Percentiles rank a stretch among this genome's conserved stretches.
Evolutionary conservation across 2,329 filamentous ascomycete species (phyloP).

Genomic region (Trichoderma atroviride): DNA sequence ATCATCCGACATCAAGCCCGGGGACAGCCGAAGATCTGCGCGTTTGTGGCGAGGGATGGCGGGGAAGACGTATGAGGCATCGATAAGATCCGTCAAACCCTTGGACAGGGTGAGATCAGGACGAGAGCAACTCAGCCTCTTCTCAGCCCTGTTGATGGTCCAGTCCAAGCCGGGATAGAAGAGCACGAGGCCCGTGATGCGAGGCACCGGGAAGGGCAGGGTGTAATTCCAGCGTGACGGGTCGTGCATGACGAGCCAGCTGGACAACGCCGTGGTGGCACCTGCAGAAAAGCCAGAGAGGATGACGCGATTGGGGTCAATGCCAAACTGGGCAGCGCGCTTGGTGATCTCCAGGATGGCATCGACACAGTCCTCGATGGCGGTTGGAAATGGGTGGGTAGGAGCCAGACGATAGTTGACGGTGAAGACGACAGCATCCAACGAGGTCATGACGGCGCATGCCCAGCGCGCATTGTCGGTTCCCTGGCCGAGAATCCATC

Average conservation of each 20-base stretch:
- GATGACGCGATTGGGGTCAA: conserved; percentile 59
- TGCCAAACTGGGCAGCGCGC: conserved; percentile 58
- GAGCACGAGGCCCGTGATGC: conserved; percentile 56
- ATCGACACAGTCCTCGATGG: conserved; percentile 67
- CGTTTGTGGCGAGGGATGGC: conserved; percentile 49
- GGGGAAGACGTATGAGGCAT: conserved; percentile 63
- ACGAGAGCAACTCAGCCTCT: conserved; percentile 55
- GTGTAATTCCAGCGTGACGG: conserved; percentile 46
- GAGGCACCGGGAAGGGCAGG: conserved; percentile 45
- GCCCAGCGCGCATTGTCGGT: conserved; percentile 67
- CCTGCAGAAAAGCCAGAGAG: conserved; percentile 68
- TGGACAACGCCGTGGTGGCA: conserved; percentile 57
- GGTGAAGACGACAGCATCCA: conserved; percentile 62
- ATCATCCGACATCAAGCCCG: conserved; percentile 57
- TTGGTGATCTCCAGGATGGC: conserved; percentile 62
- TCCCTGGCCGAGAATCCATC: conserved; percentile 64
- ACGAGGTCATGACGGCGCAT: conserved; percentile 52
- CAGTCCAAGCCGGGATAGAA: conserved; percentile 68
- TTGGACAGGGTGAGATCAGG: conserved; percentile 62
- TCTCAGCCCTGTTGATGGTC: conserved; percentile 58
- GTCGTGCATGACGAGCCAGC: conserved; percentile 50
- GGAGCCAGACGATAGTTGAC: conserved; percentile 72
- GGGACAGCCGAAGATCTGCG: conserved; percentile 59
- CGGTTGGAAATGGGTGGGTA: conserved; percentile 64
- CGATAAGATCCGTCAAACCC: conserved; percentile 63